Evolutionary conservation across 768 basidiomycete genomes (phyloP), one percentile per base, ranked within the genome.

Genomic region (Tricholomella constricta): DNA sequence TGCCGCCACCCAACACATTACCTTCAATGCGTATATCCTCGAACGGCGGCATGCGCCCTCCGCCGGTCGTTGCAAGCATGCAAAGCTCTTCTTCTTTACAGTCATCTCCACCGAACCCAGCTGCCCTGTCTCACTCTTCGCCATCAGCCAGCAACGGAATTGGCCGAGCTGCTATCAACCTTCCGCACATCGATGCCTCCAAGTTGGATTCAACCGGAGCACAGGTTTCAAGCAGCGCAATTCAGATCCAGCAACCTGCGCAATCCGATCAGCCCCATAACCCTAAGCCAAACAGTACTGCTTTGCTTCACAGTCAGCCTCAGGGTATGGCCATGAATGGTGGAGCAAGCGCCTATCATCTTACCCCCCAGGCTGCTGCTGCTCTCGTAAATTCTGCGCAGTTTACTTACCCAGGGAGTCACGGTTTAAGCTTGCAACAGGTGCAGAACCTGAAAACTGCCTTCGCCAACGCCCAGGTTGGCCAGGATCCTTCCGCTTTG

Each of bases 11-110:
- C 9, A 68, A 69, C 19, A 64, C 71, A 1, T 68, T 79, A 2
- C 79, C 84, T 4, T 84, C 83, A 32, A 77, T 84, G 72, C 78
- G 84, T 36, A 83, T 84, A 32, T 80, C 50, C 1, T 51, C 85
- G 0, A 80, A 79, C 22, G 80, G 78, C 51, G 79, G 73, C 25
- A 81, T 80, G 67, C 80, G 77, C 14, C 79, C 81, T 1, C 76
- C 80, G 15, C 61, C 64, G 2, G 59, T 75, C 10, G 72, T 78
- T 23, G 63, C 70, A 15, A 54, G 46, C 49, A 46, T 54, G 48
- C 57, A 56, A 36, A 43, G 51, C 41, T 19, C 40, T 2, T 27
- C 46, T 15, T 25, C 45, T 12, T 14, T 32, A 60, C 69, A 19
- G 57, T 58, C 54, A 26, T 65, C 51, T 54, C 62, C 61, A 41